Evolutionary conservation across 148 eudicot species (phyloP).

Genomic region (Fagopyrum esculentum): DNA sequence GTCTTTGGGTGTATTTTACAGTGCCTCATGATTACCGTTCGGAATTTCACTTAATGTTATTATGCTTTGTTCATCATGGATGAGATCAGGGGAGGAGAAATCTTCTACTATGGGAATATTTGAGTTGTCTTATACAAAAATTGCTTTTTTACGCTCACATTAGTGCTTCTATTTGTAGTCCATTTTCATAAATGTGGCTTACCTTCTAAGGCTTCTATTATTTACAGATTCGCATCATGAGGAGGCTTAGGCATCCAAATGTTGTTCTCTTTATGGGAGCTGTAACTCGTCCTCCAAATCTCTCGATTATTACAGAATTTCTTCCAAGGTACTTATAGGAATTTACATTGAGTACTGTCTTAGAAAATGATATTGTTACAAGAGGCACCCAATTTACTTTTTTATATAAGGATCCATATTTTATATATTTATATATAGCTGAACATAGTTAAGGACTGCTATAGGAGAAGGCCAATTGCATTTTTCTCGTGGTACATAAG

Average conservation of each 20-base stretch:
- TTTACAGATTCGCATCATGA: constrained; percentile 71
- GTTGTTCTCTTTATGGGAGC: constrained; percentile 99
- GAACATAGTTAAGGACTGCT: background rate
- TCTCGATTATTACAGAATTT: constrained; percentile 89
- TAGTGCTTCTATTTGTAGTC: background rate
- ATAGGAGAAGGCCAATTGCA: background rate
- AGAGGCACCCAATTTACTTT: background rate
- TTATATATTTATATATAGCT: background rate
- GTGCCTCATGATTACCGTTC: background rate
- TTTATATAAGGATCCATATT: background rate
- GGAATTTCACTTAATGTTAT: background rate
- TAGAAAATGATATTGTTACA: background rate
- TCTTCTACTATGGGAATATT: background rate
- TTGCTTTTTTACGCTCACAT: background rate
- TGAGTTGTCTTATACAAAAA: background rate
- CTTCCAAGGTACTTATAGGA: constrained; percentile 75
- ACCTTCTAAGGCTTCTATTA: background rate
- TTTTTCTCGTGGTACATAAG: background rate
- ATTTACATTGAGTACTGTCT: background rate
- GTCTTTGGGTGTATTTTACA: too few relatives aligned
- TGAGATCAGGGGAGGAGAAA: background rate
- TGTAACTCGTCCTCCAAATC: constrained; percentile 89
- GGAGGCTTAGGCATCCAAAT: constrained; percentile 85
- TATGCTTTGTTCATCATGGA: constrained; percentile 5
- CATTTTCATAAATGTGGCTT: background rate